A percentile compares a stretch with the other conserved stretches of the same genome.
phyloP scores from a whole-genome alignment of 73 alveolate genomes.

The Stentor roeselii region DNA sequence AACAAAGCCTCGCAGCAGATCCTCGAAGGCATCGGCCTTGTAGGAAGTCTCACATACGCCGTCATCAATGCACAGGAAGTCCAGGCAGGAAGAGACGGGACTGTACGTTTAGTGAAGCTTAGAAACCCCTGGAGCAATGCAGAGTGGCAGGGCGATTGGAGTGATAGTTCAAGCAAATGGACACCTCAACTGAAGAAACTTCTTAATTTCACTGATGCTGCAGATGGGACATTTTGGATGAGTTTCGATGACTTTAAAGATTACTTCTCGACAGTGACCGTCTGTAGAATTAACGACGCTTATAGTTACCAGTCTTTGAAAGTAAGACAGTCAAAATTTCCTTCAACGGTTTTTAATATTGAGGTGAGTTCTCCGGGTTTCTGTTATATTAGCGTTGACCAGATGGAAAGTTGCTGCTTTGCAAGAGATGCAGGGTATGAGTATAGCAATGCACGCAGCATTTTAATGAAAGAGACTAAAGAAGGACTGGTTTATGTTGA shows the following conservation, averaged over 20 bases:
- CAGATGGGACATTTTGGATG: constrained; percentile 91
- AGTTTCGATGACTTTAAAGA: constrained; percentile 76
- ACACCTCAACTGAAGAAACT: constrained; percentile 83
- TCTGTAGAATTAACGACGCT: constrained; percentile 56
- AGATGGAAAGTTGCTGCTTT: constrained; percentile 61
- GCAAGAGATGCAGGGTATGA: constrained; percentile 66
- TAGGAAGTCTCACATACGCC: constrained; percentile 87
- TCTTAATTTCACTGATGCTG: constrained; percentile 56
- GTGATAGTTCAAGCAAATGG: constrained; percentile 82
- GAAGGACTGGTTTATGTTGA: constrained; percentile 65
- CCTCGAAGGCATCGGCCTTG: constrained; percentile 71
- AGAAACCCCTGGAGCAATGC: constrained; percentile 95
- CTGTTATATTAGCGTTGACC: constrained; percentile 24
- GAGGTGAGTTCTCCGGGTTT: constrained; percentile 42
- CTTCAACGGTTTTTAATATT: constrained; percentile 44
- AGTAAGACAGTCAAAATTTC: constrained; percentile 47
- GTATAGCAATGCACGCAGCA: constrained; percentile 53
- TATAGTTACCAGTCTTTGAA: constrained; percentile 52
- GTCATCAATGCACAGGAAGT: constrained; percentile 68
- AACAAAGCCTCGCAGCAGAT: constrained; percentile 37
- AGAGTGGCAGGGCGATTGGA: constrained; percentile 97
- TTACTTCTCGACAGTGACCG: constrained; percentile 60
- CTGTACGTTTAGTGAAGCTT: constrained; percentile 71
- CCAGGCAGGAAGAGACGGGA: constrained; percentile 49
- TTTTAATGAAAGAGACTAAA: constrained; percentile 30